Base-by-base conservation (phyloP, 306 rosid genomes). In the Dalbergia cultrata region DNA sequence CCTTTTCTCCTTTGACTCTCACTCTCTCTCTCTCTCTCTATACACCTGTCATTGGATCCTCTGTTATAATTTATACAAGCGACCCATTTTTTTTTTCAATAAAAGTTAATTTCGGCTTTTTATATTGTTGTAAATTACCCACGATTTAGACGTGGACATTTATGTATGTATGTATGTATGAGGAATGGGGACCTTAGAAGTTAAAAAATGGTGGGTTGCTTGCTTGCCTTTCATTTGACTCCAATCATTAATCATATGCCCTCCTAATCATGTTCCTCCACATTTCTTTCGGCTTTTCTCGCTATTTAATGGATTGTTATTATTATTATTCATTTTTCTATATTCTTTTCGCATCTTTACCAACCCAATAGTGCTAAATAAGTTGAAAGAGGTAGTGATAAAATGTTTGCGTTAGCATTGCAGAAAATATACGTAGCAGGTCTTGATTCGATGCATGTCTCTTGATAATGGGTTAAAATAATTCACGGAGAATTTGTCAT, bases 181-280 rank as follows among this genome's bases (percentile, higher is more conserved):
- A 26, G 31, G 61, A 62, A 58, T 75, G 61, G 64, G 74, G 83
- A 61, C 65, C 81, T 85, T 85, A 68, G 76, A 87, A 87, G 88
- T 83, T 72, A 85, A 87, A 83, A 85, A 87, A 82, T 81, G 67
- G 44, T 61, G 74, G 85, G 60, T 86, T 90, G 90, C 93, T 87
- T 90, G 93, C 89, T 87, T 90, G 93, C 89, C 94, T 84, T 90
- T 88, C 81, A 90, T 90, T 78, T 83, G 92, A 88, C 92, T 90
- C 89, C 85, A 84, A 82, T 90, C 81, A 85, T 88, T 88, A 86
- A 80, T 86, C 91, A 75, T 81, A n/a, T 44, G 31, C 73, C 69
- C 17, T 62, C 76, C 79, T 74, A 81, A 86, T 86, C 85, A 82
- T 77, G 16, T 26, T 78, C 67, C 18, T 4, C 19, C 72, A 18